Percentiles rank a stretch among this genome's conserved stretches.
Evolutionary conservation across 2,329 filamentous ascomycete genomes (phyloP).

Genomic region (Sporothrix pseudoabietina): DNA sequence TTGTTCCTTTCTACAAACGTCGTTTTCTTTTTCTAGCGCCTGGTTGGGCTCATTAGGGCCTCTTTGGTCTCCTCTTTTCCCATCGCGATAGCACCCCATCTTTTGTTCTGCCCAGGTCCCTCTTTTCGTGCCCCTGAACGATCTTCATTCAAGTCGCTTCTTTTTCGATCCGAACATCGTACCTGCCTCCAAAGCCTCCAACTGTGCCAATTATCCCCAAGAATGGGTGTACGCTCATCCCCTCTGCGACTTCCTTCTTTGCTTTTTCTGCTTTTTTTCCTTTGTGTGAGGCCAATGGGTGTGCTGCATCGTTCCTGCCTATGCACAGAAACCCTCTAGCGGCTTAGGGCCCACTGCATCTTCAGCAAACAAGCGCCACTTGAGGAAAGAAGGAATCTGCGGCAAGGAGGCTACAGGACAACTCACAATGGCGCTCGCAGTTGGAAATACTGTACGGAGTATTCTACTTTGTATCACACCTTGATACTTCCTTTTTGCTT

Average conservation of each 20-base stretch:
- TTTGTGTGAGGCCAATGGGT: not conserved
- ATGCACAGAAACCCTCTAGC: conserved; percentile 5
- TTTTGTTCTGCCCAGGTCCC: not conserved
- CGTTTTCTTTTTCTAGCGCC: not conserved
- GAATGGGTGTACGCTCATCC: not conserved
- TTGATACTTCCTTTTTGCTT: not conserved
- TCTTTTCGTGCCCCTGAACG: conserved; percentile 22
- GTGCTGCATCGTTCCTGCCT: conserved; percentile 2
- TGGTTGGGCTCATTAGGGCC: not conserved
- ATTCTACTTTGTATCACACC: not conserved
- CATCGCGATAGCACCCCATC: conserved; percentile 5
- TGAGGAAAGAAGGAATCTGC: not conserved
- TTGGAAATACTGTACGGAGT: not conserved
- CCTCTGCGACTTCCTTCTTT: not conserved
- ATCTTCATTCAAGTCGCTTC: conserved; percentile 7
- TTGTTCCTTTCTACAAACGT: not conserved
- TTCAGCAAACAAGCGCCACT: not conserved
- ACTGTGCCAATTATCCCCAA: too few species aligned
- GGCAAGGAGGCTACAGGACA: not conserved
- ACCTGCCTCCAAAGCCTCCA: not conserved
- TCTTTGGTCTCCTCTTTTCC: not conserved
- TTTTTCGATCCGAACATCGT: not conserved
- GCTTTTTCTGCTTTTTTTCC: not conserved
- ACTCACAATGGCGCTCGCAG: not conserved
- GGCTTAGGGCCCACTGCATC: not conserved